Base-by-base conservation (phyloP, 2,329 filamentous ascomycete species). In the Pestalotiopsis fici region DNA sequence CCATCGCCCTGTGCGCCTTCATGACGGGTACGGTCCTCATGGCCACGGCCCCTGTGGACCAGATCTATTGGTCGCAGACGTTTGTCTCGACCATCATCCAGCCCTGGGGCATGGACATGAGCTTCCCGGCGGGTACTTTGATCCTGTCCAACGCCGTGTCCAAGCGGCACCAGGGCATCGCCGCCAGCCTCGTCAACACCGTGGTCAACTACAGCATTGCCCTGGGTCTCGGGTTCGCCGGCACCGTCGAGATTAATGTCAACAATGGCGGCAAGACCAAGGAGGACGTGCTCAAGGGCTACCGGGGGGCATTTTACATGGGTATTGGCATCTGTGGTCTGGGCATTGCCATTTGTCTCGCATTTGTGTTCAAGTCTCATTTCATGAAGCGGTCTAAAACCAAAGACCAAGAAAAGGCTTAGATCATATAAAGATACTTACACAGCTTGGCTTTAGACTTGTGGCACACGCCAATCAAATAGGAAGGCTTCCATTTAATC, bases 191-290 rank as follows among this genome's bases (percentile, higher is more conserved):
- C 27, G 82, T 89, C 65, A 86, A 83, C 65, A 88, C 86, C 0
- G 77, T 87, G 37, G 83, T 89, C 60, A 88, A 89, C 73, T 89
- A 89, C 71, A 83, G 81, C 68, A 88, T 89, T 43, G 84, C 83
- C 2, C 74, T 88, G n/a, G 84, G 83, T 0, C 78, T 89, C 4
- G 87, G 86, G 0, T 82, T 89, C 65, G 86, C 85, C 0, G 86
- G 85, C 0, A 88, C 84, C 0, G 82, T 88, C 12, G 85, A 88
- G 70, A 76, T 78, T 1, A 75, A 86, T 59, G 78, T 85, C 39
- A 73, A 73, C 47, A 69, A 70, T 15, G 73, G 73, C 4, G 73
- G 72, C 5, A 64, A 35, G 56, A 73, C 73, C 7, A 85, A 67
- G 1, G 65, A 73, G 39, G 72, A 80, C 55, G 65, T 75, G 37